Evolutionary conservation across 371 early-diverging fungal species (phyloP), one percentile per base, ranked within the genome.

Genomic region (Blakeslea trispora): DNA sequence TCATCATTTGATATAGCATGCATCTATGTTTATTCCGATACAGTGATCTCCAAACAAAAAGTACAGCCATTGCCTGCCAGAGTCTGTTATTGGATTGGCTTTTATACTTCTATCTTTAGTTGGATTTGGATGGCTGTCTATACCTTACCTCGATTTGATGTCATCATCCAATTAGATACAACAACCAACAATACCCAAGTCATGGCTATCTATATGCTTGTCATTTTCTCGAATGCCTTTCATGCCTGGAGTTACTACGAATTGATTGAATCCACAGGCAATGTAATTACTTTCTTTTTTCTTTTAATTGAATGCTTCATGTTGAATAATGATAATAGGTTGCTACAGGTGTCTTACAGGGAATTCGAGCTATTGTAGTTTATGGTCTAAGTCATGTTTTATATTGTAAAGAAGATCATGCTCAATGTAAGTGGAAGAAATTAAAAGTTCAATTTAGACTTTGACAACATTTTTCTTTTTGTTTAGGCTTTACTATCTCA

Each of bases 361-460:
- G 87, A 0, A 53, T 91, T 15, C 72, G 90, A 28, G 89, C 91
- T 1, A 84, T 90, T 22, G 52, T 86, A 37, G 88, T 91, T 3
- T 89, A 90, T 72, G 81, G 69, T 10, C 63, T 90, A 42, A 85
- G 85, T 58, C 84, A 88, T 61, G 55, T 71, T 9, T 76, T 87
- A 70, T 91, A 79, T 64, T 91, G 91, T 70, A 53, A 66, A 8
- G 55, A 59, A 35, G 90, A 90, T 47, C 57, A 67, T 8, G 81
- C 79, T 6, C 91, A 91, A 69, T 91, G 91, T 75, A 63, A 64
- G 74, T 74, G 32, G n/a, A n/a, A n/a, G n/a, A n/a, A n/a, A n/a
- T n/a, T n/a, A n/a, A n/a, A n/a, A n/a, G n/a, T n/a, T n/a, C n/a
- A n/a, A n/a, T n/a, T n/a, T n/a, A n/a, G n/a, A n/a, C n/a, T n/a